These are phyloP conservation scores for Salix arbutifolia DNA, from an alignment of 345 rosid genomes.

Conservation along the genomic window DNA sequence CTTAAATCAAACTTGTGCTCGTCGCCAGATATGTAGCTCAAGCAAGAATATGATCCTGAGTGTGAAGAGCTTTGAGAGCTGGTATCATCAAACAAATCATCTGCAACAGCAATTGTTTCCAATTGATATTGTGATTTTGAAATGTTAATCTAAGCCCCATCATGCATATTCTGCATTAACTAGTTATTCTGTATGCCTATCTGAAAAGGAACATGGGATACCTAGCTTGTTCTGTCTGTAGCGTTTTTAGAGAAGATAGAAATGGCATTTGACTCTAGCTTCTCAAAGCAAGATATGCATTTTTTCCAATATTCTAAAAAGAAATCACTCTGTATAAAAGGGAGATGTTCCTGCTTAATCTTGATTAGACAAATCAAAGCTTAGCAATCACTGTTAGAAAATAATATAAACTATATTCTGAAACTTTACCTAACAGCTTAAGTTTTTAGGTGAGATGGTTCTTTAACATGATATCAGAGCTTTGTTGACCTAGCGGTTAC, in stretches of 20 bases:
- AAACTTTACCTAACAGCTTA: too few species aligned
- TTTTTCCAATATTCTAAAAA: background rate
- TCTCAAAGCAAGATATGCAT: background rate
- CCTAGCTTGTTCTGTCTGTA: background rate
- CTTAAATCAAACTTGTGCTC: constrained; percentile 35
- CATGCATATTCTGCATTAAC: background rate
- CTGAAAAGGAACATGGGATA: background rate
- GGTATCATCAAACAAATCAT: constrained; percentile 58
- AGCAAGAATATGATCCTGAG: constrained; percentile 55
- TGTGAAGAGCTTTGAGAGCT: constrained; percentile 60
- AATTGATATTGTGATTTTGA: constrained; percentile 4
- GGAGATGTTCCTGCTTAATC: background rate
- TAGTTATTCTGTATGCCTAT: background rate
- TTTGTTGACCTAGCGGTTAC: too few species aligned
- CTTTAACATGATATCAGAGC: too few species aligned
- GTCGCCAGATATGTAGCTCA: constrained; percentile 45
- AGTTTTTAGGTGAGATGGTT: too few species aligned
- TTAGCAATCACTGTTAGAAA: too few species aligned
- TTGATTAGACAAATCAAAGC: background rate
- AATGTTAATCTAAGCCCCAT: background rate
- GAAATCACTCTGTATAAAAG: background rate
- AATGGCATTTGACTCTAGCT: too few species aligned
- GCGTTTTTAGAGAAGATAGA: background rate
- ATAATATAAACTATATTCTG: too few species aligned
- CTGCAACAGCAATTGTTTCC: constrained; percentile 42